Percentiles rank a stretch among this genome's conserved stretches.
Evolutionary conservation across 805 yeast genomes (phyloP).

Genomic region (Wickerhamomyces sydowiorum): DNA sequence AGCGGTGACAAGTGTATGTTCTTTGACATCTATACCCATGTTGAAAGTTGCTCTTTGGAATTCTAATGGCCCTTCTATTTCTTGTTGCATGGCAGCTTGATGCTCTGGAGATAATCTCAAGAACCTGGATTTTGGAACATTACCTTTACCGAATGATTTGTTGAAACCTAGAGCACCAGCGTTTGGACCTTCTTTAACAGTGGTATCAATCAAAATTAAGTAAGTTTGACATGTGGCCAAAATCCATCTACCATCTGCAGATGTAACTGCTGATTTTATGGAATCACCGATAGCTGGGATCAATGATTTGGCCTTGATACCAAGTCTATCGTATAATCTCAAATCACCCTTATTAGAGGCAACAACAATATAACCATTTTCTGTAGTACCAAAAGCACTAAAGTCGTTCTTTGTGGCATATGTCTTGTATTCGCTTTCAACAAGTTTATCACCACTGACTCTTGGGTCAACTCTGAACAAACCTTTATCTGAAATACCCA

Average conservation of each 20-base stretch:
- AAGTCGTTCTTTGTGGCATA: slow-evolving; percentile 54
- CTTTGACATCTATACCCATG: slow-evolving; percentile 56
- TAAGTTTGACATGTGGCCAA: slow-evolving; percentile 75
- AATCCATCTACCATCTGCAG: slow-evolving; percentile 78
- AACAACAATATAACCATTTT: slow-evolving; percentile 66
- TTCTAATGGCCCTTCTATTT: slow-evolving; percentile 40
- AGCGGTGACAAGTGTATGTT: slow-evolving; percentile 68
- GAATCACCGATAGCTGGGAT: slow-evolving; percentile 82
- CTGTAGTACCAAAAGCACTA: slow-evolving; percentile 64
- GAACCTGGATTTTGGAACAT: slow-evolving; percentile 64
- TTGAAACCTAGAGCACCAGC: slow-evolving; percentile 58
- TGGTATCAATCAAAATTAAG: slow-evolving; percentile 62
- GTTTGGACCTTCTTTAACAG: slow-evolving; percentile 55
- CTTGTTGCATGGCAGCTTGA: slow-evolving; percentile 50
- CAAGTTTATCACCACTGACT: slow-evolving; percentile 50
- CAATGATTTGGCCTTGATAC: slow-evolving; percentile 69
- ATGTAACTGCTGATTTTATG: slow-evolving; percentile 59
- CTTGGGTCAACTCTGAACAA: slow-evolving; percentile 82
- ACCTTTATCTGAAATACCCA: slow-evolving; percentile 62
- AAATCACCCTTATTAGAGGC: slow-evolving; percentile 75
- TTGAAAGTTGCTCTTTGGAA: slow-evolving; percentile 79
- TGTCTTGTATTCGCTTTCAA: slow-evolving; percentile 44
- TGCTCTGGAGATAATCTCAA: slow-evolving; percentile 69
- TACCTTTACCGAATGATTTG: slow-evolving; percentile 55
- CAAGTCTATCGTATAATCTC: slow-evolving; percentile 65